These are phyloP conservation scores for Dichotomocladium elegans DNA, from an alignment of 371 early-diverging fungal genomes.

Conservation along the genomic window DNA sequence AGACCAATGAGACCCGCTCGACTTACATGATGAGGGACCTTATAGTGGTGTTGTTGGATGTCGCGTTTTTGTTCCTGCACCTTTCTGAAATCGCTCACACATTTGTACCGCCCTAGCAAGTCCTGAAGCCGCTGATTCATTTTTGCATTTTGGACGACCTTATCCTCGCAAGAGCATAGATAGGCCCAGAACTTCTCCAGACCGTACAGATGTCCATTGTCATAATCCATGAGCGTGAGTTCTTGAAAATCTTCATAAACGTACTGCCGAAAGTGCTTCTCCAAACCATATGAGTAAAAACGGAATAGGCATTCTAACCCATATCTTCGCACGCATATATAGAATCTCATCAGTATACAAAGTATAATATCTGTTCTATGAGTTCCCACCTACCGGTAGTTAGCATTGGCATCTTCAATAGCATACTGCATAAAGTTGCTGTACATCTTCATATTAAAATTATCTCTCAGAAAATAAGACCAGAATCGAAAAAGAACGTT, in stretches of 20 bases:
- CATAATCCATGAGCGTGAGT: conserved; percentile 71
- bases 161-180: conserved; percentile 85
- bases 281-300: conserved; percentile 95
- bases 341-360: not conserved
- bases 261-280: conserved; percentile 80
- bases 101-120: conserved; percentile 62
- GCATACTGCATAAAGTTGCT: conserved; percentile 87
- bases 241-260: conserved; percentile 88
- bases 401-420: conserved; percentile 82
- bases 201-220: conserved; percentile 77
- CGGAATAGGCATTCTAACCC: conserved; percentile 95
- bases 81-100: conserved; percentile 69
- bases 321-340: conserved; percentile 61
- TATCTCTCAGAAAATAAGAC: conserved; percentile 95
- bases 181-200: conserved; percentile 97
- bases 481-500: conserved; percentile 97
- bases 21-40: conserved; percentile 31
- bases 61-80: not conserved
- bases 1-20: not conserved
- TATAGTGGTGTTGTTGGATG: conserved; percentile 21
- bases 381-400: conserved; percentile 19
- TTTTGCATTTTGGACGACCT: conserved; percentile 61
- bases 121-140: conserved; percentile 58
- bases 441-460: conserved; percentile 91
- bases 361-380: not conserved